Evolutionary conservation across 164 flowering plant species (phyloP), one percentile per base, ranked within the genome.

Genomic region (Vitis labrusca): DNA sequence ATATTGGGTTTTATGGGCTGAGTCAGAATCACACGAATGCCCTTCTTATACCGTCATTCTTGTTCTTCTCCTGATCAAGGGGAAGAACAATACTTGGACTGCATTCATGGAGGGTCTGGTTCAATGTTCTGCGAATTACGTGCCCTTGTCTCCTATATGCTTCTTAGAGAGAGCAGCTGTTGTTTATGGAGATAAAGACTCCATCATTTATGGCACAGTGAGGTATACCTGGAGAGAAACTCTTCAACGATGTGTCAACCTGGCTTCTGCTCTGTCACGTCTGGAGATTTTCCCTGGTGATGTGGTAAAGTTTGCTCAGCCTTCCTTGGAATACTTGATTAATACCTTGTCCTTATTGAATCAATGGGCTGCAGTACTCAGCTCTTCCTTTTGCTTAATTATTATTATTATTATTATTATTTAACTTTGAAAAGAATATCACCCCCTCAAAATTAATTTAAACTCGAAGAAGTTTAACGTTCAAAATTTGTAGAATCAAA

Each of bases 121-220:
- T 2, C 80, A 62, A 50, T 83, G 85, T 72, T 37, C 85, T 0
- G 89, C 89, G 3, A 87, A 85, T 32, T 73, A 82, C 67, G 84
- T 73, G 11, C 89, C 91, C 8, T 66, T 87, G 62, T 37, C 91
- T 58, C 89, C 89, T 1, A 77, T 82, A 29, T 79, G 78, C 71
- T 88, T 88, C 72, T 65, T 88, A 77, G 88, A 88, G 76, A 59
- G 93, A 78, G 64, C 90, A 0, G 85, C 86, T 0, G 72, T 51
- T 57, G 85, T 78, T 59, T 85, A 78, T 70, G 63, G 80, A 23
- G 84, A 86, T 47, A 71, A 80, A 52, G 63, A 62, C 8, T 85
- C 89, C 8, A 61, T 89, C 8, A 71, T 85, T 9, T 80, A 85
- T 71, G 86, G 86, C 32, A 51, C 68, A 29, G 13, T 70, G 15